Base-by-base conservation (phyloP, 305 asterid species). In the Ilex paraguariensis region DNA sequence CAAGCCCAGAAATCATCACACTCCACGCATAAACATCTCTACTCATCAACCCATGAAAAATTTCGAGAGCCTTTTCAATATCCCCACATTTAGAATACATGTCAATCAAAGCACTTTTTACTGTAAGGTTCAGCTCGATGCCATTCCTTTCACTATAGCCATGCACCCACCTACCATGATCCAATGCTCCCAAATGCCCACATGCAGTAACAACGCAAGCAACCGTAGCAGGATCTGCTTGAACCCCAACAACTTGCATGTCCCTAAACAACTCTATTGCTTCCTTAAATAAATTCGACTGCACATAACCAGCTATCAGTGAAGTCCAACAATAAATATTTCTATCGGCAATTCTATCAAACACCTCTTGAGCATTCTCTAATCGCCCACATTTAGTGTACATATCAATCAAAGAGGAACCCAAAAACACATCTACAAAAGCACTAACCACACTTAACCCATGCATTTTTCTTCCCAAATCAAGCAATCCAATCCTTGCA, bases 361-460 rank as follows among this genome's bases (percentile, higher is more conserved):
- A 64, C 2, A 64, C 42, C 36, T 13, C 42, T 15, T 44, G 61
- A 31, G 68, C 68, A 28, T 30, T 16, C 39, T 21, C 45, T 48
- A 63, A 31, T n/a, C 31, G 55, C 51, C 40, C 45, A 51, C 61
- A 62, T 69, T 63, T 63, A n/a, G 61, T 40, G 65, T 69, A 69
- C 73, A 69, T 57, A 33, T 69, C 73, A 51, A 69, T 33, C 49
- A 69, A 64, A 13, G 64, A 62, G 56, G 67, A 56, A 36, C 42
- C 56, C 14, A 57, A 10, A 17, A 46, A 69, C 40, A 69, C 73
- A 57, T 69, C 65, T 28, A 62, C 39, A 10, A 62, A 52, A 51
- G 54, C 73, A 51, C 63, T 56, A 52, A 58, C 54, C 42, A 69
- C 45, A 44, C 28, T 15, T n/a, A 52, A 14, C 56, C 55, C 54